Percentiles rank a stretch among this genome's conserved stretches.
Conservation (phyloP, 345 rosid genomes). For the Eucalyptus cloeziana region DNA sequence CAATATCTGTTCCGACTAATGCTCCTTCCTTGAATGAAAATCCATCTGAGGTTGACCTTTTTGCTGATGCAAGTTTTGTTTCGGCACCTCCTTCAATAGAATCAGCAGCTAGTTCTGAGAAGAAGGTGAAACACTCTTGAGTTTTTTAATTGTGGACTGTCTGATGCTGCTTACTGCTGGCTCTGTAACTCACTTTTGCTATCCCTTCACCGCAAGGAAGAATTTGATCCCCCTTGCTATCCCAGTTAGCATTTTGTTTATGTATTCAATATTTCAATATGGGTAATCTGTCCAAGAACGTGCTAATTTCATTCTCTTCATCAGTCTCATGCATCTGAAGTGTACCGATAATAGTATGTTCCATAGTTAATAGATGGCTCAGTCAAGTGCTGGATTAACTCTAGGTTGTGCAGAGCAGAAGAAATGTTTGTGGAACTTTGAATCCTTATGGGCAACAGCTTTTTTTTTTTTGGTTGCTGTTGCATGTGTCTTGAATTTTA, state of each 20-base stretch:
- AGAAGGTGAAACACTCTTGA: slow-evolving; percentile 30
- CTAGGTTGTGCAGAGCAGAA: not conserved
- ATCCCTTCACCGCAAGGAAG: not conserved
- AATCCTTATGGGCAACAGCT: not conserved
- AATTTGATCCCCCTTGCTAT: not conserved
- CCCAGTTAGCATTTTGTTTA: not conserved
- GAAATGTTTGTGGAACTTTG: not conserved
- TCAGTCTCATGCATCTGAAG: not conserved
- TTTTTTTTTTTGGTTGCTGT: not conserved
- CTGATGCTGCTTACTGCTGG: not conserved
- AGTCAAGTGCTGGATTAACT: not conserved
- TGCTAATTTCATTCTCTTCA: not conserved
- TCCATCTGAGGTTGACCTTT: slow-evolving; percentile 64
- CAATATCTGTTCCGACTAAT: slow-evolving; percentile 24
- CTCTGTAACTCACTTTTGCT: not conserved
- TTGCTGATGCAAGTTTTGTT: slow-evolving; percentile 93
- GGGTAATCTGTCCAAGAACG: not conserved
- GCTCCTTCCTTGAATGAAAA: slow-evolving; percentile 23
- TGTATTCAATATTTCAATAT: not conserved
- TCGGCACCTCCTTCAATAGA: slow-evolving; percentile 56
- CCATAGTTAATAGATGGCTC: not conserved
- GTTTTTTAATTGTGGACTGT: not conserved
- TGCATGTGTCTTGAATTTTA: not conserved
- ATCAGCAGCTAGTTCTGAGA: slow-evolving; percentile 28
- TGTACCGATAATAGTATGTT: not conserved